phyloP scores from a whole-genome alignment of 2,329 filamentous ascomycete genomes.

The Colletotrichum sp. region DNA sequence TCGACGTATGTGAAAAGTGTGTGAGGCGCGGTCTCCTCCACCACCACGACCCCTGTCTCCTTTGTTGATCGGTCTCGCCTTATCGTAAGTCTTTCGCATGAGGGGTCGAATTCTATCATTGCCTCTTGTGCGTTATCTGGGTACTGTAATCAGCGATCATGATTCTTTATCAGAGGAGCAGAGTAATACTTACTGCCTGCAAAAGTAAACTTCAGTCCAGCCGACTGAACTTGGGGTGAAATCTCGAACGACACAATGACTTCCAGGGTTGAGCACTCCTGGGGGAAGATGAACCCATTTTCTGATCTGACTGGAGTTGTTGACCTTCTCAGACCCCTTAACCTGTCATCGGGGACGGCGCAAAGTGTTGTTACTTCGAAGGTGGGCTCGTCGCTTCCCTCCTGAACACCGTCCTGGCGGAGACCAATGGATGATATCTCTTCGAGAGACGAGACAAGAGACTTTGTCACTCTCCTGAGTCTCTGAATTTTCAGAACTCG shows the following conservation, averaged over 20 bases:
- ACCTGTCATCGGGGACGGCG: neutral
- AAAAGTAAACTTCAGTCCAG: neutral
- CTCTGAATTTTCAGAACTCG: neutral
- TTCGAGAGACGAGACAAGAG: neutral
- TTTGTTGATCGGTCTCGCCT: fast-evolving
- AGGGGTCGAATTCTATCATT: neutral
- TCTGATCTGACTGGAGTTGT: neutral
- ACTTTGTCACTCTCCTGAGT: neutral
- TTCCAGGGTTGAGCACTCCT: neutral
- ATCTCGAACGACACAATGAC: neutral
- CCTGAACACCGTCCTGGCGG: neutral
- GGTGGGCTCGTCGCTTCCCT: neutral
- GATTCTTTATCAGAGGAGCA: fast-evolving
- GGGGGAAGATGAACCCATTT: neutral
- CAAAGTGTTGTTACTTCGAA: neutral
- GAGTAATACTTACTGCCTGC: neutral
- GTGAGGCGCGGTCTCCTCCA: neutral
- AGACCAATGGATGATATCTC: neutral
- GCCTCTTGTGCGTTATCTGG: neutral
- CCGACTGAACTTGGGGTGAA: neutral
- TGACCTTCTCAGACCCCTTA: neutral
- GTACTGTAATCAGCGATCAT: fast-evolving
- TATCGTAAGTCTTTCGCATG: neutral
- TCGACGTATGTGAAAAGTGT: neutral
- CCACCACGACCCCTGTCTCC: neutral